Evolutionary conservation across 116 monocot species (phyloP).

Genomic region (Zostera marina): DNA sequence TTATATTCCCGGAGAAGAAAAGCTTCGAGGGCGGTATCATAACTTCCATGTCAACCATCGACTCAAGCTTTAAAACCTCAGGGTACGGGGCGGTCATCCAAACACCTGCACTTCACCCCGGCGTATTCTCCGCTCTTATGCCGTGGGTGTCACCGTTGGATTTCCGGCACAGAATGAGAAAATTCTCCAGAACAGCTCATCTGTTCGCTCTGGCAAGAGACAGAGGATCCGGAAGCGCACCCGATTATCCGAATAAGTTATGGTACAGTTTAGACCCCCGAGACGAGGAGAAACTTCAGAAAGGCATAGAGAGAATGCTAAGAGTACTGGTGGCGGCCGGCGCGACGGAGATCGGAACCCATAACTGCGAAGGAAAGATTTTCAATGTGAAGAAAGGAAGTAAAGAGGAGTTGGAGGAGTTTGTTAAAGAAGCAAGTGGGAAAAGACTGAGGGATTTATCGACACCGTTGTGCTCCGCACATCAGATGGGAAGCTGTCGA

Average conservation of each 20-base stretch:
- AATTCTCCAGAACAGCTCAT: constrained; percentile 45
- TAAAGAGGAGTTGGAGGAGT: constrained; percentile 21
- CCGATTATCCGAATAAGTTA: constrained; percentile 11
- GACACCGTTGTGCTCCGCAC: constrained; percentile 49
- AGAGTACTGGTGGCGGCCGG: constrained; percentile 55
- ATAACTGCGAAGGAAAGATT: constrained; percentile 24
- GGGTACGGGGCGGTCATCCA: constrained; percentile 34
- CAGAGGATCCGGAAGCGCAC: constrained; percentile 25
- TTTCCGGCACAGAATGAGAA: constrained; percentile 39
- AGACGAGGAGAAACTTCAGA: constrained; percentile 27
- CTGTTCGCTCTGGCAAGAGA: constrained; percentile 48
- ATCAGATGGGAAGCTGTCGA: constrained; percentile 87
- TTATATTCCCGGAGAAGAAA: constrained; percentile 10
- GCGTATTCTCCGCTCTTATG: constrained; percentile 36
- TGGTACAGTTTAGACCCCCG: constrained; percentile 11
- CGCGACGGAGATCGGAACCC: constrained; percentile 57
- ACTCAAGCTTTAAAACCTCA: constrained; percentile 4
- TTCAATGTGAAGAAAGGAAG: constrained; percentile 19
- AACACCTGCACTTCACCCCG: constrained; percentile 58
- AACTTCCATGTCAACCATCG: constrained; percentile 36
- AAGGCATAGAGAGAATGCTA: constrained; percentile 32
- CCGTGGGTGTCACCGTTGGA: constrained; percentile 46
- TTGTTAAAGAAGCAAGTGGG: constrained; percentile 20
- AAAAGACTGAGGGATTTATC: constrained; percentile 8
- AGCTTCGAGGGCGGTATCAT: constrained; percentile 64